Conservation (phyloP, 1,139 yeast species). For the Taphrina confusa region DNA sequence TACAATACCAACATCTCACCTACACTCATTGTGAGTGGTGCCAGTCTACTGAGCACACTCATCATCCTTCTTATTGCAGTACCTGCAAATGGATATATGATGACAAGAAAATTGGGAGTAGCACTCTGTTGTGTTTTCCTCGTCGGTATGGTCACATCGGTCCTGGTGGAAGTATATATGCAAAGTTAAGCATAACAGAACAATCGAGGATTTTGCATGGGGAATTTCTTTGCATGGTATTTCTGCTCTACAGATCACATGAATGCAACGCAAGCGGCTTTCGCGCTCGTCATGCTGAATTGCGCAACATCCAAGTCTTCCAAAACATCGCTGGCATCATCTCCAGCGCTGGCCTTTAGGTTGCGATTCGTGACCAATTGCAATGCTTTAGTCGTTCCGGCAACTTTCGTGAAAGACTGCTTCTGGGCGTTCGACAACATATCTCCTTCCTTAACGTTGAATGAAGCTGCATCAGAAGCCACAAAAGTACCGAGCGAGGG, state of each 20-base stretch:
- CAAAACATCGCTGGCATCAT: slow-evolving; percentile 8
- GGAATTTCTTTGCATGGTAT: no score
- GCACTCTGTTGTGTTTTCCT: slow-evolving; percentile 60
- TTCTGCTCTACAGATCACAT: no score
- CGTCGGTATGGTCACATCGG: slow-evolving; percentile 44
- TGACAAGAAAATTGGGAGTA: slow-evolving; percentile 61
- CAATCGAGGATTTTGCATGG: neutral
- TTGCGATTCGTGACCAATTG: neutral
- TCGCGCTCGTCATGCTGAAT: neutral
- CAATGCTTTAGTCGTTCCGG: neutral
- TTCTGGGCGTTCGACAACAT: neutral
- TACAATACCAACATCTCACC: slow-evolving; percentile 51
- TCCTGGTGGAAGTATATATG: slow-evolving; percentile 24
- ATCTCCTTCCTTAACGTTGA: neutral
- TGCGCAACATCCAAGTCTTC: slow-evolving; percentile 1
- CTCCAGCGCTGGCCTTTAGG: neutral
- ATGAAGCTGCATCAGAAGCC: neutral
- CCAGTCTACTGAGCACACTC: slow-evolving; percentile 59
- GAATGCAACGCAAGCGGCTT: neutral
- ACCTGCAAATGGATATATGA: slow-evolving; percentile 66
- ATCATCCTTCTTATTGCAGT: slow-evolving; percentile 57
- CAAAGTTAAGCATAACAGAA: neutral
- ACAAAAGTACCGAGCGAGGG: neutral
- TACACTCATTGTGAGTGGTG: slow-evolving; percentile 55
- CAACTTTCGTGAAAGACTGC: neutral